These are phyloP conservation scores for Punica granatum DNA, from an alignment of 345 rosid species.

Conservation along the genomic window DNA sequence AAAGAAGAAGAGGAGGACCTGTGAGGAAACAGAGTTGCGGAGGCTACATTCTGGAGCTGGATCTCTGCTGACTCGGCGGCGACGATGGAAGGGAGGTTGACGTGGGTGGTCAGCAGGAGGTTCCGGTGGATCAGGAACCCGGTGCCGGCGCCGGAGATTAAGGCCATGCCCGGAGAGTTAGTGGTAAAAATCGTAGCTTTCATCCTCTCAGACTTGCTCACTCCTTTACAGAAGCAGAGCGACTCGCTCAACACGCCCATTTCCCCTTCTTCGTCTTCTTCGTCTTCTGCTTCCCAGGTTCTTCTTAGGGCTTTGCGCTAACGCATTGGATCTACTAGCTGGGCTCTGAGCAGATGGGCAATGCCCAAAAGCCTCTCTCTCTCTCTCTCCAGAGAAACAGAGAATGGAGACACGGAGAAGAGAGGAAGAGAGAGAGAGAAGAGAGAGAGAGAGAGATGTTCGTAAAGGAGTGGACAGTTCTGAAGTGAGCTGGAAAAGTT, in stretches of 20 bases:
- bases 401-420: background rate
- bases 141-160: constrained; percentile 41
- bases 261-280: background rate
- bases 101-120: constrained; percentile 79
- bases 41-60: constrained; percentile 63
- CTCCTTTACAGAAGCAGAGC: constrained; percentile 92
- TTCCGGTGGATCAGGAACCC: constrained; percentile 88
- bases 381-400: background rate
- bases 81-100: constrained; percentile 66
- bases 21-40: constrained; percentile 73
- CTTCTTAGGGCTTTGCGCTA: background rate
- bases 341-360: background rate
- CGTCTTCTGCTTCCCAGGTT: background rate
- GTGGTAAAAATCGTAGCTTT: constrained; percentile 41
- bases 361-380: background rate
- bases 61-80: constrained; percentile 74
- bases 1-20: constrained; percentile 35
- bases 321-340: background rate
- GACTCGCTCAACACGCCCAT: constrained; percentile 76
- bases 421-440: background rate
- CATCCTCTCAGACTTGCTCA: constrained; percentile 79
- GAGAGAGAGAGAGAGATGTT: background rate
- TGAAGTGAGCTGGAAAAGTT: constrained; percentile 1
- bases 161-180: constrained; percentile 16
- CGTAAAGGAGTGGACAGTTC: background rate